phyloP scores from a whole-genome alignment of 768 basidiomycete genomes.

The Macrolepiota albuminosa region DNA sequence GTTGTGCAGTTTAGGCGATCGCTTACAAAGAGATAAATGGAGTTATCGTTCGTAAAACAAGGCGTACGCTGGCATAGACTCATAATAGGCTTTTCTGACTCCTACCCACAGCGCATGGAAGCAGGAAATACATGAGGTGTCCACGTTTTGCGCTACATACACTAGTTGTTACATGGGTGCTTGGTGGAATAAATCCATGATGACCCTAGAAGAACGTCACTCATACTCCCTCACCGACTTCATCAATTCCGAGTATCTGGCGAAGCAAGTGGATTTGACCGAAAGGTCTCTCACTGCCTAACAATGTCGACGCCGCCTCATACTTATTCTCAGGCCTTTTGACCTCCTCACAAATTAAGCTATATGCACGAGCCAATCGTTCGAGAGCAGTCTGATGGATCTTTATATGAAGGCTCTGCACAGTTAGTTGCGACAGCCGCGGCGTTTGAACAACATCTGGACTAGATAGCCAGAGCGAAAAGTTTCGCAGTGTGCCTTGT shows the following conservation, averaged over 20 bases:
- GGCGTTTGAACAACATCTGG: slow-evolving; percentile 78
- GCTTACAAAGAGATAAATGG: not conserved
- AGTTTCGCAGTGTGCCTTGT: slow-evolving; percentile 56
- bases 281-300: slow-evolving; percentile 82
- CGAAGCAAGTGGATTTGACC: slow-evolving; percentile 68
- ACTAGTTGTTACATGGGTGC: not conserved
- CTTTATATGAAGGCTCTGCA: slow-evolving; percentile 55
- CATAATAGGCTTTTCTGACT: not conserved
- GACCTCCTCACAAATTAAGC: slow-evolving; percentile 69
- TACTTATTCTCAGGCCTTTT: slow-evolving; percentile 74
- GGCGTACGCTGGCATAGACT: not conserved
- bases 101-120: not conserved
- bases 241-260: slow-evolving; percentile 76
- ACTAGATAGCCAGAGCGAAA: slow-evolving; percentile 83
- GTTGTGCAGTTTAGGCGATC: no score
- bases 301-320: slow-evolving; percentile 83
- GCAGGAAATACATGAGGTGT: not conserved
- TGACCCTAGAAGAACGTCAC: not conserved
- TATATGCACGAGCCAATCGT: slow-evolving; percentile 68
- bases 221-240: slow-evolving; percentile 19
- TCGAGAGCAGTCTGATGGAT: slow-evolving; percentile 77
- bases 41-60: not conserved
- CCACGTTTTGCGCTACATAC: not conserved
- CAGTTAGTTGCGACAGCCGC: slow-evolving; percentile 68
- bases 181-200: not conserved